phyloP scores from a whole-genome alignment of 306 rosid species.

The Cucumis sativus region DNA sequence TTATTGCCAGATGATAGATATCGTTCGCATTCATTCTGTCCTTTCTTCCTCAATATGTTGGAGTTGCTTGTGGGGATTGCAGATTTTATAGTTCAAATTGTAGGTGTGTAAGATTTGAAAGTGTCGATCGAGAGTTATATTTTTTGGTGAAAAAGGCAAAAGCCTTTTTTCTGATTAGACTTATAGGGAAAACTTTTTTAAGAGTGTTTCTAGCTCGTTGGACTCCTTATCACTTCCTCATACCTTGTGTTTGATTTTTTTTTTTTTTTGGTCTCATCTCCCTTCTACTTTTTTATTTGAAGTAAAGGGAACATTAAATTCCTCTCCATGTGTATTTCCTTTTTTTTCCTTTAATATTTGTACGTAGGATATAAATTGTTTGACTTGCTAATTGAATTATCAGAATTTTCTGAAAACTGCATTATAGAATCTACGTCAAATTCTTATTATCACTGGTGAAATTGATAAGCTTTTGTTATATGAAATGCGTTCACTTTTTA shows the following conservation, averaged over 20 bases:
- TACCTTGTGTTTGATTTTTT: background rate
- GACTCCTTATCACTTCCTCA: background rate
- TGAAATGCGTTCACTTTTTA: background rate
- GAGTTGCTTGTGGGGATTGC: background rate
- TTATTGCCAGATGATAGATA: background rate
- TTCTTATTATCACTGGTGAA: background rate
- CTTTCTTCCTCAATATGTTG: background rate
- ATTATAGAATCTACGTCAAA: background rate
- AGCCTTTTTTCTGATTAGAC: background rate
- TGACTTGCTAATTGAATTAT: background rate
- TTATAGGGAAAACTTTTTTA: background rate
- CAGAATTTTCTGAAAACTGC: background rate
- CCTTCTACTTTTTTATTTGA: background rate
- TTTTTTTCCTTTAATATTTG: background rate
- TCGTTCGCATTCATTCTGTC: background rate
- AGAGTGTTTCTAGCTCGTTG: background rate
- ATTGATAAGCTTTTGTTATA: background rate
- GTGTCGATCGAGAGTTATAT: background rate
- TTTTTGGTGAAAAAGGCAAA: background rate
- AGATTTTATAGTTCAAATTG: background rate
- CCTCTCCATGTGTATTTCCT: background rate
- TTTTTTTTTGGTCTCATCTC: background rate
- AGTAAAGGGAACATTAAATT: background rate
- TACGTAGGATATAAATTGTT: background rate
- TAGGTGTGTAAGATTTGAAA: background rate